Evolutionary conservation across 331 rosid species (phyloP).

Genomic region (Ulmus americana): DNA sequence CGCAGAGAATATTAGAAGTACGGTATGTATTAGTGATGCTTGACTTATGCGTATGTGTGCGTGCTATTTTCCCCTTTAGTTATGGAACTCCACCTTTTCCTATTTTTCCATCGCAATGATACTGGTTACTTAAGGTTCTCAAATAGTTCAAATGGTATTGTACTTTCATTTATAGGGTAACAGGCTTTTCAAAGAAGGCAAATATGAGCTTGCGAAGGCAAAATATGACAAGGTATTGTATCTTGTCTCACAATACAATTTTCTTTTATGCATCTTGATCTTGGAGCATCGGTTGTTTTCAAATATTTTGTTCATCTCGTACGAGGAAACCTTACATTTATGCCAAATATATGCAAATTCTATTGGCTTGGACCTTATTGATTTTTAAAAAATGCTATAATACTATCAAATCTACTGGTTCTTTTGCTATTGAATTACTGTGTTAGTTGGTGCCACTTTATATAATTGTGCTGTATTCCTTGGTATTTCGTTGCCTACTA

Average conservation of each 20-base stretch:
- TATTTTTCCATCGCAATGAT: no score
- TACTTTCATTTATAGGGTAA: slow-evolving; percentile 62
- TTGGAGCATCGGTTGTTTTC: slow-evolving; percentile 1
- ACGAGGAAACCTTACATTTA: slow-evolving; percentile 9
- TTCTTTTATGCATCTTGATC: neutral
- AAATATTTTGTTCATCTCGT: neutral
- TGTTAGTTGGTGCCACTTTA: neutral
- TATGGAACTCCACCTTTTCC: neutral
- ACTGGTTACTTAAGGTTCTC: no score
- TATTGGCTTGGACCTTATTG: neutral
- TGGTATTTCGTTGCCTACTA: neutral
- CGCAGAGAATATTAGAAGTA: slow-evolving; percentile 73
- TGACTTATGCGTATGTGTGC: slow-evolving; percentile 8
- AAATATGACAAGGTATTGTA: slow-evolving; percentile 83
- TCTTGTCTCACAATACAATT: slow-evolving; percentile 4
- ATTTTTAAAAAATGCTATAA: neutral
- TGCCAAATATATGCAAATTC: neutral
- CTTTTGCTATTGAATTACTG: neutral
- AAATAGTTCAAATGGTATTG: neutral
- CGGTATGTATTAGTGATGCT: slow-evolving; percentile 46
- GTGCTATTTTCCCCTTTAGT: slow-evolving; percentile 2
- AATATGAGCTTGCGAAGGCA: slow-evolving; percentile 93
- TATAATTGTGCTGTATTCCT: neutral
- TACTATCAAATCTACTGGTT: neutral
- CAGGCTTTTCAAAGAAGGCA: slow-evolving; percentile 94